These are phyloP conservation scores for Marasmius tenuissimus DNA, from an alignment of 1,284 basidiomycete genomes.

Conservation along the genomic window DNA sequence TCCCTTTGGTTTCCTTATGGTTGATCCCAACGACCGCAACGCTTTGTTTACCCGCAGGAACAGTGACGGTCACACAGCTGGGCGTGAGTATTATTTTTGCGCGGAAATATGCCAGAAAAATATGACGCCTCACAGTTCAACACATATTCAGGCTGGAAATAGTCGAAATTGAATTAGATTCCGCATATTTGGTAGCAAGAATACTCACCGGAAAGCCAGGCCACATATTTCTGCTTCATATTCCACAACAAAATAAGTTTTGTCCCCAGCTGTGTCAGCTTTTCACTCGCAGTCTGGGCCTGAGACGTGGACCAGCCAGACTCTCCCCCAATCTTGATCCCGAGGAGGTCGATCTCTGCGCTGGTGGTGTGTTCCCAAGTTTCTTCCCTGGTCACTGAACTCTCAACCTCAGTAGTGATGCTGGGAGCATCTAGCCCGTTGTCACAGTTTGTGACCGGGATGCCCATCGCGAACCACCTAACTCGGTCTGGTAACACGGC, in stretches of 20 bases:
- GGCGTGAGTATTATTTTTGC: too few species aligned
- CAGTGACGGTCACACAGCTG: background rate
- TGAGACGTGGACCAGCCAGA: background rate
- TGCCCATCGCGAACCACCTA: background rate
- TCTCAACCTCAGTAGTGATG: background rate
- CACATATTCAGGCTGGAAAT: too few species aligned
- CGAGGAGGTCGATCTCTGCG: background rate
- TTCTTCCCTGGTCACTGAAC: background rate
- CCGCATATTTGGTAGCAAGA: too few species aligned
- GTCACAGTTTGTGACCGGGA: background rate
- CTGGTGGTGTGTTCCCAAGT: background rate
- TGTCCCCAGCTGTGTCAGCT: too few species aligned
- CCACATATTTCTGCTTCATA: too few species aligned
- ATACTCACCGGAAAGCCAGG: too few species aligned
- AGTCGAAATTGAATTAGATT: too few species aligned
- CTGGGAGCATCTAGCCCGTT: background rate
- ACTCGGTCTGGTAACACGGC: background rate
- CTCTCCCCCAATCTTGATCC: conserved; percentile 1
- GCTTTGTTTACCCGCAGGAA: background rate
- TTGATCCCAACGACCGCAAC: background rate
- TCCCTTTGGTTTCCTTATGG: background rate
- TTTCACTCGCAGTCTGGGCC: background rate
- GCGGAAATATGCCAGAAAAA: too few species aligned
- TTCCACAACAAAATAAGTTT: too few species aligned
- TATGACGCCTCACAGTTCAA: too few species aligned